Conservation (phyloP, 1,139 yeast species). For the Meyerozyma smithsonii region DNA sequence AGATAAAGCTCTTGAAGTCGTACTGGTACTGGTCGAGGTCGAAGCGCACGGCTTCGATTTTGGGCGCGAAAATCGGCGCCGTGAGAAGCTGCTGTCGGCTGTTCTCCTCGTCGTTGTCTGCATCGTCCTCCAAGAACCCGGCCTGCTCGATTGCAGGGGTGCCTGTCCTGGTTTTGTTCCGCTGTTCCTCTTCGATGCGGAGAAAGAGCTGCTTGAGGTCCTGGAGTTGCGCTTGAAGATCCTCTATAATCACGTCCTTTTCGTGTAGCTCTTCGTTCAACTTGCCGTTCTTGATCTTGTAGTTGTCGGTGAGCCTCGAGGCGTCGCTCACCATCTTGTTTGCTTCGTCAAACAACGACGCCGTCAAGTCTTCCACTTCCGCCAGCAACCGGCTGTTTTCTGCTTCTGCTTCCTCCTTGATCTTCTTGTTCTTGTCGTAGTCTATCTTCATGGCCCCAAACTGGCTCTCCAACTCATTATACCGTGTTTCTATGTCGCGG, state of each 20-base stretch:
- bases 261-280: conserved; percentile 66
- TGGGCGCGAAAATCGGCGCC: conserved; percentile 46
- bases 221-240: conserved; percentile 62
- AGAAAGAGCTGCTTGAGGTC: conserved; percentile 56
- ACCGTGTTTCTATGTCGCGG: conserved; percentile 20
- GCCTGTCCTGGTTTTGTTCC: conserved; percentile 6
- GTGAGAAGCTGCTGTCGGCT: conserved; percentile 18
- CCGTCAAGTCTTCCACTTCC: conserved; percentile 76
- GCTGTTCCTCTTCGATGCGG: conserved; percentile 17
- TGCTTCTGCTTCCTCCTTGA: conserved; percentile 48
- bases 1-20: conserved; percentile 39
- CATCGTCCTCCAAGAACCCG: background rate
- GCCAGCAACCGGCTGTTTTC: conserved; percentile 55
- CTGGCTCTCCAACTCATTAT: conserved; percentile 29
- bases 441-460: conserved; percentile 24
- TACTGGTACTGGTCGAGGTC: conserved; percentile 45
- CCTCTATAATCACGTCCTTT: conserved; percentile 62
- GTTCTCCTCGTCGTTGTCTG: conserved; percentile 5
- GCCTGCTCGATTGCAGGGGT: conserved; percentile 10
- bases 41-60: conserved; percentile 51
- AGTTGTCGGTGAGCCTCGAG: conserved; percentile 51
- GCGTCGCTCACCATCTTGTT: conserved; percentile 76
- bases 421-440: conserved; percentile 27
- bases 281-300: conserved; percentile 50
- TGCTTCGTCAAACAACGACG: conserved; percentile 74